These are phyloP conservation scores for Solanum tarapatanum DNA, from an alignment of 257 asterid species.

Conservation along the genomic window DNA sequence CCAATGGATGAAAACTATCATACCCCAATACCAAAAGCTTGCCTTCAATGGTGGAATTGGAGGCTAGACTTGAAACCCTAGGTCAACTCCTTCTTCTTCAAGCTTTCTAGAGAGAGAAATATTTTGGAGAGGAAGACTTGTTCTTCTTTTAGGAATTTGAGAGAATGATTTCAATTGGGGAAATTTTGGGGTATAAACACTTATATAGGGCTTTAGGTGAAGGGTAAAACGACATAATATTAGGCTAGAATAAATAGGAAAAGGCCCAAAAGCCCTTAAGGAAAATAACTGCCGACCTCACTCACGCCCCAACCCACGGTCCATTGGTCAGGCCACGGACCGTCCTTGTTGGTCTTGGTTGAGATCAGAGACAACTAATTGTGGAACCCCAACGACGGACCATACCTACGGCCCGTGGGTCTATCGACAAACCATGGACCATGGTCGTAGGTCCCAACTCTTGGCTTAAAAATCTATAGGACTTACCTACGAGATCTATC, in stretches of 20 bases:
- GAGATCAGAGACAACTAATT: background rate
- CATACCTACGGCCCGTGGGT: background rate
- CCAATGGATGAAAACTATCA: background rate
- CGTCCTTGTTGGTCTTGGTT: background rate
- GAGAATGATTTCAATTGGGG: too few relatives aligned
- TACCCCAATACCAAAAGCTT: background rate
- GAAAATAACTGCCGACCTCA: background rate
- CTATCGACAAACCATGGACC: background rate
- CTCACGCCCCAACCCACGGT: background rate
- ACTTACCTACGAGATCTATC: too few relatives aligned
- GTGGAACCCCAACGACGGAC: background rate
- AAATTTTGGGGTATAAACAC: background rate
- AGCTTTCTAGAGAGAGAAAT: background rate
- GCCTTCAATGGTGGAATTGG: background rate
- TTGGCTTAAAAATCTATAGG: background rate
- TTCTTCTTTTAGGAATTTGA: background rate
- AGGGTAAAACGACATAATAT: background rate
- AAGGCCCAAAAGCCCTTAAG: too few relatives aligned
- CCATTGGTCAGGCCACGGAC: background rate
- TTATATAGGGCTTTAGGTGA: background rate
- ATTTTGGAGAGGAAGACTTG: background rate
- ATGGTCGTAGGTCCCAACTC: background rate
- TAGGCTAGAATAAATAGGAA: too few relatives aligned
- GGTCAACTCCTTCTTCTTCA: background rate
- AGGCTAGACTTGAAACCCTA: background rate